Evolutionary conservation across 208 protist genomes (phyloP).

Genomic region (Leptomonas seymouri): DNA sequence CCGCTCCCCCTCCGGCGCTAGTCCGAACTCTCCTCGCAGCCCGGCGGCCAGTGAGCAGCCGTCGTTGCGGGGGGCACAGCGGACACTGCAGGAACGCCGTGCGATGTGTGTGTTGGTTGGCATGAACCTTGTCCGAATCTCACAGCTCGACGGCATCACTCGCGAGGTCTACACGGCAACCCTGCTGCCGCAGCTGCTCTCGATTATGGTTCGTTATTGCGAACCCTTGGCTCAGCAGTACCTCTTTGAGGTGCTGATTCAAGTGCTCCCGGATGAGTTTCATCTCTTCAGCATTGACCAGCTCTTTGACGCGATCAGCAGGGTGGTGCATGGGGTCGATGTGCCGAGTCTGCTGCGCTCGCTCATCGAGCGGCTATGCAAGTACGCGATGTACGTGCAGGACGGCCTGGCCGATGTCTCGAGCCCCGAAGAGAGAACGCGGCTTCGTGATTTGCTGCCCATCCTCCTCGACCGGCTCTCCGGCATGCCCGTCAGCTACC

Average conservation of each 20-base stretch:
- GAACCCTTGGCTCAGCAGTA: constrained; percentile 98
- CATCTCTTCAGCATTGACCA: constrained; percentile 95
- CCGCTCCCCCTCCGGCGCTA: neutral
- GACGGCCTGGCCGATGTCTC: constrained; percentile 34
- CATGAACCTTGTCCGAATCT: constrained; percentile 96
- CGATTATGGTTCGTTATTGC: constrained; percentile 94
- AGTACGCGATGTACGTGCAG: constrained; percentile 58
- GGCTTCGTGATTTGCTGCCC: constrained; percentile 49
- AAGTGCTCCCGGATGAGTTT: constrained; percentile 98
- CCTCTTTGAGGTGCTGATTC: constrained; percentile 98
- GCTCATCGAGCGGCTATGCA: constrained; percentile 92
- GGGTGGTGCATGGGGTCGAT: constrained; percentile 89
- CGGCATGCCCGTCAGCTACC: constrained; percentile 41
- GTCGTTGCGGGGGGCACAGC: constrained; percentile 35
- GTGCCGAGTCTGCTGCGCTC: constrained; percentile 82
- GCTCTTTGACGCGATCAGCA: constrained; percentile 71
- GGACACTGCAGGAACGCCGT: constrained; percentile 91
- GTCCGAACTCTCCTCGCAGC: constrained; percentile 8
- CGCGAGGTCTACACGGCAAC: constrained; percentile 84
- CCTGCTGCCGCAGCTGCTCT: constrained; percentile 90
- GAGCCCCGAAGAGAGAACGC: constrained; percentile 39
- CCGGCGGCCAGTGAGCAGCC: constrained; percentile 32
- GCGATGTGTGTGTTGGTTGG: constrained; percentile 98
- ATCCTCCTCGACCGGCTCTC: constrained; percentile 50
- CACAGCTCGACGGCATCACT: constrained; percentile 96